Evolutionary conservation across 768 basidiomycete genomes (phyloP).

Genomic region (Tylopilus felleus): DNA sequence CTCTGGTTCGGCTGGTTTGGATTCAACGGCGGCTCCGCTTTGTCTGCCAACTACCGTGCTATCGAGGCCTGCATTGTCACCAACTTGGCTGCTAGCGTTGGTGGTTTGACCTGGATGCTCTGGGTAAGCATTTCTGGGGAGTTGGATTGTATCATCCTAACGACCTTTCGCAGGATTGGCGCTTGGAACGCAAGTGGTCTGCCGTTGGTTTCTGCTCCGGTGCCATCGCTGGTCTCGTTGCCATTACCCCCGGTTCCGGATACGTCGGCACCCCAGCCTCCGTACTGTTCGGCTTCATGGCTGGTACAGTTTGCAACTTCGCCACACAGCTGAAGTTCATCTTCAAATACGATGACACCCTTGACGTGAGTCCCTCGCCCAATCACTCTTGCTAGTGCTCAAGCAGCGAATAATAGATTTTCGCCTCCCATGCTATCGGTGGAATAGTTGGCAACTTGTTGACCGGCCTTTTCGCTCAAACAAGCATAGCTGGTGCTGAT

Average conservation of each 20-base stretch:
- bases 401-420: constrained; percentile 53
- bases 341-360: constrained; percentile 70
- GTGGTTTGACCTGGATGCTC: constrained; percentile 89
- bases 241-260: constrained; percentile 84
- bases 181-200: constrained; percentile 90
- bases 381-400: not conserved
- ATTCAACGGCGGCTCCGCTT: constrained; percentile 90
- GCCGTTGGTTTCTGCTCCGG: constrained; percentile 96
- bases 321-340: constrained; percentile 93
- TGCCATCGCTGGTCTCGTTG: constrained; percentile 85
- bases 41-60: constrained; percentile 85
- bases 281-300: constrained; percentile 81
- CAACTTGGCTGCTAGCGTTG: constrained; percentile 87
- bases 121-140: constrained; percentile 48
- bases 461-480: constrained; percentile 86
- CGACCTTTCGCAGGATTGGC: constrained; percentile 62
- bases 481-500: constrained; percentile 76
- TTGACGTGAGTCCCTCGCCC: constrained; percentile 56
- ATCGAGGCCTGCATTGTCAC: constrained; percentile 89
- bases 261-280: constrained; percentile 81
- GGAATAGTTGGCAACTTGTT: constrained; percentile 80
- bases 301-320: constrained; percentile 85
- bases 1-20: constrained; percentile 98
- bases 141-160: not conserved
- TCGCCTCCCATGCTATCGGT: constrained; percentile 79